Conservation (phyloP, 139 green algal genomes). For the Gonium pectorale region DNA sequence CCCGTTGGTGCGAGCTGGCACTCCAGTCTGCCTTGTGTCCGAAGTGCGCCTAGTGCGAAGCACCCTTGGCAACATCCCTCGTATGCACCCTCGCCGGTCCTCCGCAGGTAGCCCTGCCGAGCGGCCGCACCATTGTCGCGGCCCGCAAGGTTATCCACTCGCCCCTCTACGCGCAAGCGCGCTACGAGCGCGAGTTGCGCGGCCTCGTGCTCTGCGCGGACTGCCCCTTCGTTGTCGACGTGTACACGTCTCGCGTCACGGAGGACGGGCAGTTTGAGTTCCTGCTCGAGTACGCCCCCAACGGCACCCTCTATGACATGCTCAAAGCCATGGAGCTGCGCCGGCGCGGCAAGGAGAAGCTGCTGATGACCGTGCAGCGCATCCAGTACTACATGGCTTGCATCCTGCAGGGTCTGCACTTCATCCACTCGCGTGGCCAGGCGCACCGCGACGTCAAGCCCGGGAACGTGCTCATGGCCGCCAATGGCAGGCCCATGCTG, state of each 20-base stretch:
- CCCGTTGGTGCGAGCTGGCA: not conserved
- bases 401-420: conserved; percentile 22
- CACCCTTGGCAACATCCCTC: too few relatives aligned
- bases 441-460: conserved; percentile 44
- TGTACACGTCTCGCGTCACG: conserved; percentile 16
- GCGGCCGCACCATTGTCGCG: conserved; percentile 23
- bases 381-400: conserved; percentile 38
- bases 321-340: conserved; percentile 46
- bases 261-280: conserved; percentile 29
- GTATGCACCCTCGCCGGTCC: too few relatives aligned
- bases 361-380: conserved; percentile 31
- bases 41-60: too few relatives aligned
- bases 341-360: conserved; percentile 43
- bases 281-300: conserved; percentile 31
- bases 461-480: conserved; percentile 39
- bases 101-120: conserved; percentile 14
- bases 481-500: conserved; percentile 37
- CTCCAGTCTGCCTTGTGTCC: too few relatives aligned
- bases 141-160: conserved; percentile 38
- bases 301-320: conserved; percentile 36
- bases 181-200: conserved; percentile 39
- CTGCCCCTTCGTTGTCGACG: conserved; percentile 37
- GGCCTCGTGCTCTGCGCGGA: conserved; percentile 23
- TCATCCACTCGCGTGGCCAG: conserved; percentile 27
- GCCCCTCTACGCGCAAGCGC: conserved; percentile 17